Evolutionary conservation across 176 grass and related monocot genomes (phyloP), one percentile per base, ranked within the genome.

Genomic region (Miscanthus lutarioriparius): DNA sequence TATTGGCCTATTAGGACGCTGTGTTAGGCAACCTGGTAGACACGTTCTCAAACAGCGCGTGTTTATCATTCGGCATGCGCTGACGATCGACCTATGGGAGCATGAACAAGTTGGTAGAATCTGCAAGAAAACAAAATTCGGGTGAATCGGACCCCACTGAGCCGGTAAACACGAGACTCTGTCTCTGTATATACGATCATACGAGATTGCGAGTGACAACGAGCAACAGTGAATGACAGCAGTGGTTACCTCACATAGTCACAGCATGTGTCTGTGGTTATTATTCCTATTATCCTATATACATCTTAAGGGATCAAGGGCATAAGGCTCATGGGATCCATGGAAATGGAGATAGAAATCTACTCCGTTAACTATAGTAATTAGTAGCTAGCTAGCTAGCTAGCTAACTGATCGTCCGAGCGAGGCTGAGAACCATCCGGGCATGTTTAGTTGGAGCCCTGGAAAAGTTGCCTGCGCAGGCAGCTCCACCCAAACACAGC

Each of bases 291-390:
- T 64, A 64, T 33, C 25, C 84, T 40, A 37, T 40, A 37, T 30
- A 65, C 25, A 32, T 65, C 49, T 53, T 16, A 10, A 59, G 79
- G 35, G 20, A 5, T 67, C 28, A 30, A 30, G 28, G 28, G 28
- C 28, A 30, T 56, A 36, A 67, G 81, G 72, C 70, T 58, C 33
- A 37, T 61, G 28, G 25, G 16, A 78, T 30, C 80, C 22, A 77
- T 64, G 38, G 4, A 67, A 41, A 80, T 63, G 53, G 53, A 58
- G 54, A 56, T 4, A 43, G 39, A 58, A 25, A 82, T 10, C 85
- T 32, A 53, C 36, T 15, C 75, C 14, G 22, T 0, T 4, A 35
- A 72, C n/a, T 71, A 43, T 26, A 64, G 53, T 40, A 41, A 40
- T 2, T 27, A 47, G 2, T 45, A 79, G 16, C 2, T 17, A 72